A percentile compares a stretch with the other conserved stretches of the same genome.
phyloP scores from a whole-genome alignment of 306 rosid genomes.

The Rubus parviflorus region DNA sequence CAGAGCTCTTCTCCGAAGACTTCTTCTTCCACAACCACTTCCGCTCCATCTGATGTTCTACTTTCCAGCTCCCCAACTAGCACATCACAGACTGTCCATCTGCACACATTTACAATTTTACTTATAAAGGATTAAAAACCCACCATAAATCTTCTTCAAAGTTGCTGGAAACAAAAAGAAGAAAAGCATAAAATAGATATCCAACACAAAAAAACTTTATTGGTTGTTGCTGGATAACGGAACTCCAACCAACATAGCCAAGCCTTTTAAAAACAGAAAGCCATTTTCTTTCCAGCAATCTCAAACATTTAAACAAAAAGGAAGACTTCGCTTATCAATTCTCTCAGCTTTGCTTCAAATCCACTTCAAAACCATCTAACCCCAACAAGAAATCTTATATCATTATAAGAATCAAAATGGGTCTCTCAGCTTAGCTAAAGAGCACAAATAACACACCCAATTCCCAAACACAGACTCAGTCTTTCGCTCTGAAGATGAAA shows the following conservation, averaged over 20 bases:
- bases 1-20: slow-evolving; percentile 72
- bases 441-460: slow-evolving; percentile 5
- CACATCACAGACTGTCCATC: slow-evolving; percentile 32
- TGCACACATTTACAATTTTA: slow-evolving; percentile 23
- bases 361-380: slow-evolving; percentile 34
- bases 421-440: slow-evolving; percentile 2
- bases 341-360: slow-evolving; percentile 45
- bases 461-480: slow-evolving; percentile 5
- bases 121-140: slow-evolving; percentile 23
- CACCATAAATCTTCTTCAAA: slow-evolving; percentile 8
- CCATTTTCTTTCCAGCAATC: slow-evolving; percentile 26
- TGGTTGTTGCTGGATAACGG: slow-evolving; percentile 10
- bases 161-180: slow-evolving; percentile 5
- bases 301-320: slow-evolving; percentile 19
- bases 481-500: neutral
- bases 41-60: slow-evolving; percentile 57
- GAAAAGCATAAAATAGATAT: slow-evolving; percentile 20
- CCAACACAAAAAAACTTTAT: neutral
- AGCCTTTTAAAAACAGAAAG: slow-evolving; percentile 28
- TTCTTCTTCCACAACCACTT: slow-evolving; percentile 85
- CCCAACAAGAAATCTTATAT: slow-evolving; percentile 15
- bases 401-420: slow-evolving; percentile 20
- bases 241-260: slow-evolving; percentile 22
- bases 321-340: slow-evolving; percentile 35
- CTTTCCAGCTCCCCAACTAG: slow-evolving; percentile 37